Base-by-base conservation (phyloP, 2,329 filamentous ascomycete genomes). In the Colletotrichum sp. region DNA sequence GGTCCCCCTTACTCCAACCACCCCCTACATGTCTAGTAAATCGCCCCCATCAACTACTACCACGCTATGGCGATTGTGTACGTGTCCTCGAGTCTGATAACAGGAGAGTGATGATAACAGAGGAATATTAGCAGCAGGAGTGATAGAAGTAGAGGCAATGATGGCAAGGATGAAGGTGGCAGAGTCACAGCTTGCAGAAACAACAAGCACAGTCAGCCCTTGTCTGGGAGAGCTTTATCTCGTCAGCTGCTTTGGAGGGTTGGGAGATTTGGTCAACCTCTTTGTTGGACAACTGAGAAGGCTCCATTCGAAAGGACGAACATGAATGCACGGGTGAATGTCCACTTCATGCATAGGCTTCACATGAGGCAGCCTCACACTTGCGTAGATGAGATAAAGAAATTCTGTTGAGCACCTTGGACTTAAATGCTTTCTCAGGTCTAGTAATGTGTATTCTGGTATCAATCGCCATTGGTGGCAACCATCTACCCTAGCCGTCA, bases 401-500 rank as follows among this genome's bases (percentile, higher is more conserved):
- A 21, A 49, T 44, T 6, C 9, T 13, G 9, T 12, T 49, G 18
- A 21, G n/a, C n/a, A 7, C 18, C 3, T 44, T 49, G 18, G 10
- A n/a, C 44, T 49, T 18, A 21, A 3, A 21, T n/a, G 18, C 3
- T n/a, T 13, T 30, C 57, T 30, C 24, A 7, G 10, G 59, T 39
- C 30, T 44, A 39, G 63, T 21, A 66, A 52, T 24, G 36, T 44
- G 24, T 34, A 72, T 70, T 73, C 16, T 32, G 24, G 64, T 64
- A 63, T 59, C 15, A 18, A 72, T 34, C 34, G 70, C 63, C 34
- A 59, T 60, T 32, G 21, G 24, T 69, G 70, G 44, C 34, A 59
- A 63, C 24, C 26, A 49, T 69, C 59, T 73, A 76, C 63, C 28
- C 63, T 59, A 36, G 66, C 49, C 26, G 6, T n/a, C 55, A 44